These are phyloP conservation scores for Populus tomentosa DNA, from an alignment of 441 rosid genomes.

Conservation along the genomic window DNA sequence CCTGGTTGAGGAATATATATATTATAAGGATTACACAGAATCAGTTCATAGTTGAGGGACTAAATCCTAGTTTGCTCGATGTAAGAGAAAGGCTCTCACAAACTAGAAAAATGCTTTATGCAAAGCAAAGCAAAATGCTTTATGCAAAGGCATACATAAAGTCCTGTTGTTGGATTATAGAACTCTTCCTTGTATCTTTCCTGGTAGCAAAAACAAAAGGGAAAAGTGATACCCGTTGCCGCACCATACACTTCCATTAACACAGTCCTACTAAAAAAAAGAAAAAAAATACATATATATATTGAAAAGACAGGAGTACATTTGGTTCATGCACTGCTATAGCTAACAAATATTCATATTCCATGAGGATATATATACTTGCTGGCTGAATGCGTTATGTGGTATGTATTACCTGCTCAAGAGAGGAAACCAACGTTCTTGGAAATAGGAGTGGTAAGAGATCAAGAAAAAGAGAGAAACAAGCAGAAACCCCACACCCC, in stretches of 20 bases:
- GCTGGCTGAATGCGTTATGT: background rate
- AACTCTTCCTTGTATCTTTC: background rate
- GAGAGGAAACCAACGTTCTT: constrained; percentile 63
- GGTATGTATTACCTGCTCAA: constrained; percentile 8
- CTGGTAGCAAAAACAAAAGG: background rate
- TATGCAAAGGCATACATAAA: background rate
- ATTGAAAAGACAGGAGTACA: no score
- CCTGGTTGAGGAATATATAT: no score
- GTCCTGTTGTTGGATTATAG: background rate
- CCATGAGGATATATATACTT: no score
- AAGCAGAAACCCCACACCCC: constrained; percentile 58
- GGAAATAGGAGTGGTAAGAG: constrained; percentile 56
- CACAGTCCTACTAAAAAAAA: background rate
- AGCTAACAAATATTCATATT: no score
- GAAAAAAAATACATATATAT: no score
- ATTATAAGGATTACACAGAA: background rate
- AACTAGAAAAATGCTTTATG: no score
- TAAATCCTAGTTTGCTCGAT: background rate
- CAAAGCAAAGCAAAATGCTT: background rate
- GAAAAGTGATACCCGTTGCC: background rate
- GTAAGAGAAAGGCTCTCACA: background rate
- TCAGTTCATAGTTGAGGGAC: background rate
- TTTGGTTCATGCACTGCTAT: no score
- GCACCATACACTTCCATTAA: background rate
- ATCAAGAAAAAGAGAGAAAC: constrained; percentile 56